Base-by-base conservation (phyloP, 345 rosid genomes). In the Eucalyptus curtisii region DNA sequence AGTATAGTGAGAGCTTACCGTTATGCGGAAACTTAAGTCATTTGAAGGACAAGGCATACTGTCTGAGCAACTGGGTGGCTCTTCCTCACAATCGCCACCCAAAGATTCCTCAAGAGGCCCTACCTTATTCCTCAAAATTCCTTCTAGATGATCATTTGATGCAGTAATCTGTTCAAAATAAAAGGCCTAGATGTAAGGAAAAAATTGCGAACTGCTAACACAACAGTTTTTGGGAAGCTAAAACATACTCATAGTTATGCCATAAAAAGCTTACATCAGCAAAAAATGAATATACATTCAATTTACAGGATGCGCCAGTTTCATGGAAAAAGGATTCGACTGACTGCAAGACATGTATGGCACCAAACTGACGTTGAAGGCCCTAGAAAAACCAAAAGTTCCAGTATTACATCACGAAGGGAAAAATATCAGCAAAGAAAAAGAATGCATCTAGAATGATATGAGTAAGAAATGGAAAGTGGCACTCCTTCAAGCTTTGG, bases 281-380 rank as follows among this genome's bases (percentile, higher is more conserved):
- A 55, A 92, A 88, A 91, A 96, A 97, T 59, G 94, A 88, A 48
- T 94, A 61, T 49, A 91, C 71, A 89, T 96, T 95, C 94, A 94
- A 90, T 93, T 93, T 95, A 76, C 95, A 94, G 33, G 94, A 95
- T 88, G 97, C 97, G 5, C 96, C 97, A 50, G 86, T 71, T 86
- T 88, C 20, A n/a, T 50, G 88, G 93, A 97, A 96, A 90, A 94
- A 94, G 44, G 94, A 93, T 57, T 96, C 96, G 7, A 95, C 61
- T 53, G 97, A 95, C 61, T 93, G 95, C 91, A 96, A 90, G 88
- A 97, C 95, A 91, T 96, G 90, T 8, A 94, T 40, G 55, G 99
- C 98, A 93, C 95, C 92, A 86, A 91, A 94, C 76, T 96, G 97
- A 66, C 94, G 95, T 87, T 92, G 95, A 71, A 96, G 91, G 86